These are phyloP conservation scores for Aspergillus sclerotiicarbonarius DNA, from an alignment of 495 filamentous ascomycete genomes.

Conservation along the genomic window DNA sequence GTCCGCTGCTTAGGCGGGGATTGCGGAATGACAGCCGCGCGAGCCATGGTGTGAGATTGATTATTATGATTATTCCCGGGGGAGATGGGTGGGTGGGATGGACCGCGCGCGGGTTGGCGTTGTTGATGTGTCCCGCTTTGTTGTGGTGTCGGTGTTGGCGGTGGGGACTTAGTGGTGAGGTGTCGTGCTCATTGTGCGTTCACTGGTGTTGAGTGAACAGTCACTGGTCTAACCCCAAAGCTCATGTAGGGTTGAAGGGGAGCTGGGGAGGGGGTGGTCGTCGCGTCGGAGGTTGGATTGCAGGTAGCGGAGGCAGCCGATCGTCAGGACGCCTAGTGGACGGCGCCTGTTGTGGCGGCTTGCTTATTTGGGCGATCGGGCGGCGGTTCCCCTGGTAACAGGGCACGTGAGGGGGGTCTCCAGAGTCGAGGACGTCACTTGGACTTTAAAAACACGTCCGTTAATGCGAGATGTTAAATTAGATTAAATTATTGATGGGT, in stretches of 20 bases:
- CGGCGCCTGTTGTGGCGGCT: not conserved
- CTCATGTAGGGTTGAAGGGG: not conserved
- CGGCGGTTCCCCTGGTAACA: not conserved
- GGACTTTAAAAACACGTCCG: no score
- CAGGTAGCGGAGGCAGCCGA: not conserved
- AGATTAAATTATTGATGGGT: no score
- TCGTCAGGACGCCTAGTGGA: not conserved
- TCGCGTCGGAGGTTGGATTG: not conserved
- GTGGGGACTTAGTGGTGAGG: not conserved
- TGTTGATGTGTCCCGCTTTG: not conserved
- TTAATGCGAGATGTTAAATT: no score
- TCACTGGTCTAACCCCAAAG: not conserved
- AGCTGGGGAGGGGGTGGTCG: not conserved
- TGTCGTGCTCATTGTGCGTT: not conserved
- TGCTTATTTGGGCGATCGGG: conserved; percentile 1
- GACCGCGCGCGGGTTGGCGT: conserved; percentile 1
- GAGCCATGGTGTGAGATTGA: conserved; percentile 32
- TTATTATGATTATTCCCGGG: not conserved
- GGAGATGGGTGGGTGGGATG: not conserved
- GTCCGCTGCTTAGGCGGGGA: conserved; percentile 37
- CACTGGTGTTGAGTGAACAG: not conserved
- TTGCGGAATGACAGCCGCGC: conserved; percentile 40
- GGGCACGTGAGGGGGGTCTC: not conserved
- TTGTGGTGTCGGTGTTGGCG: conserved; percentile 3
- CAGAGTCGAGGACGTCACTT: not conserved